Evolutionary conservation across 2,329 filamentous ascomycete genomes (phyloP).

Genomic region (Penicillium crustosum): DNA sequence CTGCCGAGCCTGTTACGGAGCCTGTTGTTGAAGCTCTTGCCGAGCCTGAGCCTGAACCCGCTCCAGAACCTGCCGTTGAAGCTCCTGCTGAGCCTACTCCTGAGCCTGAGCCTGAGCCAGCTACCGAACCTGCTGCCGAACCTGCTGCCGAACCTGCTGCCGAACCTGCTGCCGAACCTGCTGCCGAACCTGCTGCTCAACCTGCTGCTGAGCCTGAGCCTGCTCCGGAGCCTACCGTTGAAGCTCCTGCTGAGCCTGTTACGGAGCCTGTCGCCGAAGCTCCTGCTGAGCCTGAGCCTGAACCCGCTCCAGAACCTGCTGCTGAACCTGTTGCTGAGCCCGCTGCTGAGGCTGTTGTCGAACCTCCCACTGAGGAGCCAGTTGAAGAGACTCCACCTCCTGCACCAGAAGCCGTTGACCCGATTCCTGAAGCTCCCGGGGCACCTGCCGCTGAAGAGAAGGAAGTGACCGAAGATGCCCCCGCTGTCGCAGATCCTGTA

Average conservation of each 20-base stretch:
- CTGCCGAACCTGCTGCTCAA: slow-evolving; percentile 15
- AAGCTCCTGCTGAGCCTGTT: too few species aligned
- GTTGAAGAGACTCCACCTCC: slow-evolving; percentile 12
- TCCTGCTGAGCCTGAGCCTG: slow-evolving; percentile 14
- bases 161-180: slow-evolving; percentile 14
- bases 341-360: slow-evolving; percentile 14
- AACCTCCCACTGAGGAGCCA: slow-evolving; percentile 17
- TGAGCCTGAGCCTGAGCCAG: too few species aligned
- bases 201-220: too few species aligned
- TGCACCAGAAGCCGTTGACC: slow-evolving; percentile 6
- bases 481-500: slow-evolving; percentile 7
- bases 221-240: too few species aligned
- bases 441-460: slow-evolving; percentile 18
- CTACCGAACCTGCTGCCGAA: too few species aligned
- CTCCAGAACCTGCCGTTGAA: too few species aligned
- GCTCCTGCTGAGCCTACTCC: too few species aligned
- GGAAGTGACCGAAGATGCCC: slow-evolving; percentile 7
- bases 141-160: too few species aligned
- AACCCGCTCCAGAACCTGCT: too few species aligned
- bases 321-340: too few species aligned
- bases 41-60: slow-evolving; percentile 10
- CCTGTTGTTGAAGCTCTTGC: slow-evolving; percentile 2
- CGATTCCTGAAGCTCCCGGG: neutral
- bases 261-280: too few species aligned
- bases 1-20: neutral